Base-by-base conservation (phyloP, 257 asterid species). In the Solanum piurae region DNA sequence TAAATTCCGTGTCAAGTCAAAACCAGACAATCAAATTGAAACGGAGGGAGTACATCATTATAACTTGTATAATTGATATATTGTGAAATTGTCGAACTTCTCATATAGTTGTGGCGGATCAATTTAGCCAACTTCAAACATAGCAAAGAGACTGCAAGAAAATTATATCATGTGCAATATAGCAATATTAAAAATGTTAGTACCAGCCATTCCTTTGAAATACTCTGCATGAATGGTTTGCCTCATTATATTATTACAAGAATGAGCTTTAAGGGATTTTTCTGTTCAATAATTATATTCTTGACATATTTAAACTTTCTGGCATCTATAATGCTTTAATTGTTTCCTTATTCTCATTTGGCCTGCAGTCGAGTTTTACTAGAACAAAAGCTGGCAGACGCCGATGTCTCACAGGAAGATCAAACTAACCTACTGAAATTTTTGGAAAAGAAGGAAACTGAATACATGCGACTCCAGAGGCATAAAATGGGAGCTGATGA, bases 391-490 rank as follows among this genome's bases (percentile, higher is more conserved):
- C 92, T 97, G 87, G 99, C 99, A 84, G 99, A 95, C 89, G 99
- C 99, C 82, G 99, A 97, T 89, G 99, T 95, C 71, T 95, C 99
- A 31, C 98, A 93, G 92, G 99, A 97, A 90, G 99, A 97, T 92
- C 99, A 97, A 92, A 93, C 72, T 89, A 97, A 95, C 91, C 94
- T 97, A 37, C 83, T 97, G 85, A 97, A 96, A 87, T 95, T 93
- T 87, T 89, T 97, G 83, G 99, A 97, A 92, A 94, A 95, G 94
- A 95, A 95, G 92, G 99, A 97, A 92, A 95, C 99, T 74, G 99
- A 97, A 91, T 97, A 95, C 88, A 97, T 97, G 99, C 97, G 99
- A 87, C 96, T 97, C 60, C 97, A 95, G 90, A 92, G 99, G 92
- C 99, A 97, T 91, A 97, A 96, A 93, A 97, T 95, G 98, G 98